Evolutionary conservation across 140 eudicot species (phyloP).

Genomic region (Cichorium intybus): DNA sequence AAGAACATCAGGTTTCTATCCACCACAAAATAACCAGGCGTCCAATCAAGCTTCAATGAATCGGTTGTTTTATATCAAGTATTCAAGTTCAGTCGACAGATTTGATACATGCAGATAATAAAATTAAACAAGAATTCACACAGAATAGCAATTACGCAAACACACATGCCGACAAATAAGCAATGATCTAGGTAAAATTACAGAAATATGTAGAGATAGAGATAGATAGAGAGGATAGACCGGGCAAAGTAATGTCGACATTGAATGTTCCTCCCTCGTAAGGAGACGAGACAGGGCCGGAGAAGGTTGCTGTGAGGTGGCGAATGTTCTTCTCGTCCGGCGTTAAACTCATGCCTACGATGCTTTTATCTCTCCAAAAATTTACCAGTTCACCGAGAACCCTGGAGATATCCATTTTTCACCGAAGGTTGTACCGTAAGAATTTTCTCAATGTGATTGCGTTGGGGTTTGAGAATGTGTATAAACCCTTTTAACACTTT

Average conservation of each 20-base stretch:
- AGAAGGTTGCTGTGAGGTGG: constrained; percentile 38
- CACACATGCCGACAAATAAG: not conserved
- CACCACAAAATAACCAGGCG: constrained; percentile 3
- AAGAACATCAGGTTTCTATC: constrained; percentile 2
- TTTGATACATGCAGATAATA: not conserved
- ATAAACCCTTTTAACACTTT: not conserved
- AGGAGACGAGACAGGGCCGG: constrained; percentile 38
- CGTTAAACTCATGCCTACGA: constrained; percentile 21
- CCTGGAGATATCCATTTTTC: constrained; percentile 15
- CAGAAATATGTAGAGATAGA: not conserved
- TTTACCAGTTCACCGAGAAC: constrained; percentile 24
- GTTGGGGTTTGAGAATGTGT: constrained; percentile 8
- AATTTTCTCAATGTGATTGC: not conserved
- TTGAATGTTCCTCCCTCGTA: constrained; percentile 34
- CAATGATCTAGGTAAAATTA: not conserved
- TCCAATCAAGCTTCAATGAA: constrained; percentile 1
- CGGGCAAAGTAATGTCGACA: constrained; percentile 29
- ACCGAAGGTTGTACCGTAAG: constrained; percentile 4
- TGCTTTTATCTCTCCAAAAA: constrained; percentile 24
- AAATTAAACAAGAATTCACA: constrained; percentile 1
- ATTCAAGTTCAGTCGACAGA: not conserved
- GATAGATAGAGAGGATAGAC: not conserved
- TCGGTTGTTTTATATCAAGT: not conserved
- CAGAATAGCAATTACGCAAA: constrained; percentile 1
- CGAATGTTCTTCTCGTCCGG: constrained; percentile 22